Conservation (phyloP, 441 rosid genomes). For the Theobroma grandiflorum region DNA sequence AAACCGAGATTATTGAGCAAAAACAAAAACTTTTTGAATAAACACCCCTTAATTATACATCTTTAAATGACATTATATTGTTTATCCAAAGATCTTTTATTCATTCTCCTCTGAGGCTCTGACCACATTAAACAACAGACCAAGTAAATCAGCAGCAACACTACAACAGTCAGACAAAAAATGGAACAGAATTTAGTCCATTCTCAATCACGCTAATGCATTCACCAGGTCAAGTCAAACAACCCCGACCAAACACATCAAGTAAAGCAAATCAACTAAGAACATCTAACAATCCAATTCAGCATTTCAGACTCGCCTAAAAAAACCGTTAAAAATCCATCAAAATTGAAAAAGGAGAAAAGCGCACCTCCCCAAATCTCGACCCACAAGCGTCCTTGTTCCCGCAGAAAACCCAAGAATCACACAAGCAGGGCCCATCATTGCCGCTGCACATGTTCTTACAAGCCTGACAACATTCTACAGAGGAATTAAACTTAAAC, state of each 20-base stretch:
- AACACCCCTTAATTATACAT: neutral
- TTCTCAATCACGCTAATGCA: neutral
- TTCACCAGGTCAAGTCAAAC: conserved; percentile 10
- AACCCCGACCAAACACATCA: neutral
- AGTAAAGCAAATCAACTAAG: neutral
- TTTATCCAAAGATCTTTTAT: neutral
- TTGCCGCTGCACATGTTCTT: conserved; percentile 83
- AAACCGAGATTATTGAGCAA: neutral
- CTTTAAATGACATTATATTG: neutral
- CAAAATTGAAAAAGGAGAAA: conserved; percentile 13
- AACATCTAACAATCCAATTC: neutral
- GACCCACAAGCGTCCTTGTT: conserved; percentile 75
- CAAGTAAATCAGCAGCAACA: conserved; percentile 28
- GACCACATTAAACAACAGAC: neutral
- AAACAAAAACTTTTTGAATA: neutral
- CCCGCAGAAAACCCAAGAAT: conserved; percentile 93
- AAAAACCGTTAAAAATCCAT: neutral
- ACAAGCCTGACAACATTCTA: conserved; percentile 83
- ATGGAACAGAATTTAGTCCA: neutral
- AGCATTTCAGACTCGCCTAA: neutral
- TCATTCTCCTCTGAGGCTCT: neutral
- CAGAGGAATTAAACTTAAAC: conserved; percentile 76
- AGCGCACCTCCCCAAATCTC: conserved; percentile 89
- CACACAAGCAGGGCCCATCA: conserved; percentile 93
- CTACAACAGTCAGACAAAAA: neutral